Evolutionary conservation across 1,284 basidiomycete species (phyloP).

Genomic region (Xerocomus amazonicus): DNA sequence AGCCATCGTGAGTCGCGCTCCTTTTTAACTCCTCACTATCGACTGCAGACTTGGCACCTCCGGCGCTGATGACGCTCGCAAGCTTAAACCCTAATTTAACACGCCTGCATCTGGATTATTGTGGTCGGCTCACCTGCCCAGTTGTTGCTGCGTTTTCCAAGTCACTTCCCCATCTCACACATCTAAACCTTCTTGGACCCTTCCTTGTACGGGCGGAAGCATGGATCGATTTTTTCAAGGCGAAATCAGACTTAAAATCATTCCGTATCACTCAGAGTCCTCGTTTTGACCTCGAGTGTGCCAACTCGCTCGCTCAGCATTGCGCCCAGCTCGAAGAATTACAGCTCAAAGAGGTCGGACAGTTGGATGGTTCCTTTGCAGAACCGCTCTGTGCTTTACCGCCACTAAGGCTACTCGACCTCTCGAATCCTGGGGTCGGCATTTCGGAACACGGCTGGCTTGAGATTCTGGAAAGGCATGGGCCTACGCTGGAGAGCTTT

Average conservation of each 20-base stretch:
- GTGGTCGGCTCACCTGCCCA: slow-evolving; percentile 78
- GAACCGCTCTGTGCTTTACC: slow-evolving; percentile 47
- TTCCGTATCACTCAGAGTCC: slow-evolving; percentile 87
- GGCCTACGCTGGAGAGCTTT: slow-evolving; percentile 45
- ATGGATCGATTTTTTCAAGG: slow-evolving; percentile 77
- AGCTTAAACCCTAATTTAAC: slow-evolving; percentile 80
- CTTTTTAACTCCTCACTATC: slow-evolving; percentile 7
- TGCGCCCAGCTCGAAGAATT: slow-evolving; percentile 68
- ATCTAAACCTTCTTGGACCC: slow-evolving; percentile 83
- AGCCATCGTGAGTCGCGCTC: slow-evolving; percentile 2
- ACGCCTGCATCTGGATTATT: slow-evolving; percentile 77
- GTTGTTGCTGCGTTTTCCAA: slow-evolving; percentile 65
- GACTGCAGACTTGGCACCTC: slow-evolving; percentile 59
- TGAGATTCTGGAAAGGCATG: slow-evolving; percentile 47
- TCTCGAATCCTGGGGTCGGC: slow-evolving; percentile 52
- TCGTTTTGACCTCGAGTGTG: slow-evolving; percentile 77
- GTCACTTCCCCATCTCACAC: slow-evolving; percentile 63
- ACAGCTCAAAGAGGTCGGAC: slow-evolving; percentile 77
- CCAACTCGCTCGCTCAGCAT: slow-evolving; percentile 57
- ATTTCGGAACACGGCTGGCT: slow-evolving; percentile 60
- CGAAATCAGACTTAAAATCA: slow-evolving; percentile 57
- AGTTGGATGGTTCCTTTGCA: slow-evolving; percentile 65
- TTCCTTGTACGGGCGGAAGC: slow-evolving; percentile 78
- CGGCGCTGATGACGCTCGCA: slow-evolving; percentile 65
- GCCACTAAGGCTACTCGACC: slow-evolving; percentile 53